A percentile compares a stretch with the other conserved stretches of the same genome.
phyloP scores from a whole-genome alignment of 345 rosid genomes.

The Pugionium dolabratum region DNA sequence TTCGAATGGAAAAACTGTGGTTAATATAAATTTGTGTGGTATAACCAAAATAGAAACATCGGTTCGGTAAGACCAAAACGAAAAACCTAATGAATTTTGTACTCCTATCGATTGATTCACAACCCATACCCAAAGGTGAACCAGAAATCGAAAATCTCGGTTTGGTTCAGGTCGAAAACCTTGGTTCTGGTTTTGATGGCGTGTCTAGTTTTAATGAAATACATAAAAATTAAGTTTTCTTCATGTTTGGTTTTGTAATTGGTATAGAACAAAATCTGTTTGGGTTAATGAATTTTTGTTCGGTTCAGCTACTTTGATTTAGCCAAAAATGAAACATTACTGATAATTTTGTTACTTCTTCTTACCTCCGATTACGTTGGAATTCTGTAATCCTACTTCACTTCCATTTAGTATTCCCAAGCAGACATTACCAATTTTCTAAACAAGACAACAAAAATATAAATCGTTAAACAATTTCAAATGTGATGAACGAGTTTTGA shows the following conservation, averaged over 20 bases:
- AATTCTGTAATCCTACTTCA: conserved; percentile 51
- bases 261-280: neutral
- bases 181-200: no score
- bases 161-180: no score
- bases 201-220: no score
- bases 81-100: no score
- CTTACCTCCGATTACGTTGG: conserved; percentile 68
- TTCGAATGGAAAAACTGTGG: no score
- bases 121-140: no score
- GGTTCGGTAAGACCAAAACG: no score
- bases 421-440: conserved; percentile 72
- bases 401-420: conserved; percentile 68
- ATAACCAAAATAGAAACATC: no score
- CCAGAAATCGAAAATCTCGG: no score
- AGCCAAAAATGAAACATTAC: no score
- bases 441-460: neutral
- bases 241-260: neutral
- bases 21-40: no score
- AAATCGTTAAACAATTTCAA: neutral
- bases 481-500: neutral
- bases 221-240: neutral
- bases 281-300: neutral
- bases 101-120: no score
- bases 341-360: neutral
- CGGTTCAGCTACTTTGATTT: neutral